Evolutionary conservation across 306 rosid genomes (phyloP).

Genomic region (Vigna reflexopilosa): DNA sequence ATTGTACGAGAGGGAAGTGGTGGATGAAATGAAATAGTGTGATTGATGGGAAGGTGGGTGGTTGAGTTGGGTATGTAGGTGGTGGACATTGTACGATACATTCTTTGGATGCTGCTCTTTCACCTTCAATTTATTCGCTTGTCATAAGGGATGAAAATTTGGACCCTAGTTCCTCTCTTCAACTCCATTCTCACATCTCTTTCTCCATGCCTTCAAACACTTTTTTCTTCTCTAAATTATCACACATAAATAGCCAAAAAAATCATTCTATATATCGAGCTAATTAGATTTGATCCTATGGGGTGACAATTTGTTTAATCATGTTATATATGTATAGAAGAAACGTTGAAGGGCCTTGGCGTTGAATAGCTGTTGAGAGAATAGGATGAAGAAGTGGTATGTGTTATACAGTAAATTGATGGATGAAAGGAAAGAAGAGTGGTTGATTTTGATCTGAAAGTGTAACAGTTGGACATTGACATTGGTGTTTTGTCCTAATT

Average conservation of each 20-base stretch:
- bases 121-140: conserved; percentile 59
- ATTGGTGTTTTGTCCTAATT: conserved; percentile 37
- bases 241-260: no score
- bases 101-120: conserved; percentile 51
- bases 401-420: no score
- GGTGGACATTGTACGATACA: conserved; percentile 42
- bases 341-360: no score
- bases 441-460: conserved; percentile 3
- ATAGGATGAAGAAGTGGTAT: no score
- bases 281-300: no score
- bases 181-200: conserved; percentile 25
- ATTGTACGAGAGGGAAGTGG: conserved; percentile 8
- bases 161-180: conserved; percentile 48
- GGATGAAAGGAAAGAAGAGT: no score
- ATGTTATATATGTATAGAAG: no score
- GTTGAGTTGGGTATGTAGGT: conserved; percentile 43
- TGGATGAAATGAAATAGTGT: conserved; percentile 39
- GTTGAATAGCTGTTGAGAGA: no score
- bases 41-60: conserved; percentile 43
- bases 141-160: conserved; percentile 51
- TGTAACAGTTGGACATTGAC: conserved; percentile 37
- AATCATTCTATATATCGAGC: no score
- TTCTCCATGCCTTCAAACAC: no score
- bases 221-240: no score
- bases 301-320: background rate